Evolutionary conservation across 768 basidiomycete genomes (phyloP).

Genomic region (Ephemerocybe angulata): DNA sequence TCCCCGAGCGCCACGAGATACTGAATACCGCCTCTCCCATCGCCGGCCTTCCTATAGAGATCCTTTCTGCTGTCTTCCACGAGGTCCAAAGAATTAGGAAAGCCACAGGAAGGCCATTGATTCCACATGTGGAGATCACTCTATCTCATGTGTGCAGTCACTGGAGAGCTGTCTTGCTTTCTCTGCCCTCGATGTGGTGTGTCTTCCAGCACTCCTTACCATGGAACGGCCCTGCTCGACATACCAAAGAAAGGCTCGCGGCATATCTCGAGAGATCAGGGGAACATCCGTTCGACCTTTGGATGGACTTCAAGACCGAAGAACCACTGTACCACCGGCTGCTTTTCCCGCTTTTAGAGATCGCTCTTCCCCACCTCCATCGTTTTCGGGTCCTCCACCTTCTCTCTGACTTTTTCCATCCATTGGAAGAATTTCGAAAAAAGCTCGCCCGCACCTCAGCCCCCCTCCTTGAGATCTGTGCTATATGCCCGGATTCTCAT

Average conservation of each 20-base stretch:
- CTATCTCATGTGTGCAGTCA: conserved; percentile 21
- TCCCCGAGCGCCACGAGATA: no score
- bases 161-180: conserved; percentile 18
- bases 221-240: background rate
- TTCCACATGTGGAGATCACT: conserved; percentile 11
- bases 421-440: background rate
- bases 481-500: conserved; percentile 1
- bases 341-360: conserved; percentile 7
- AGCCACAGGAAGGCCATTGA: background rate
- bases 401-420: conserved; percentile 4
- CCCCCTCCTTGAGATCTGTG: conserved; percentile 17
- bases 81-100: no score
- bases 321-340: background rate
- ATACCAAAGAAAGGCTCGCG: conserved; percentile 17
- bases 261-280: conserved; percentile 19
- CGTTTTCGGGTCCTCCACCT: conserved; percentile 18
- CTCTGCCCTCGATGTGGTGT: conserved; percentile 17
- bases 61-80: no score
- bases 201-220: conserved; percentile 11
- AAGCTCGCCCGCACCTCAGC: conserved; percentile 1
- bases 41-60: no score
- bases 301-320: conserved; percentile 13
- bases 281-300: conserved; percentile 13
- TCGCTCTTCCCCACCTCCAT: conserved; percentile 6
- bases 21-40: no score